These are phyloP conservation scores for Boletus tomentosulus DNA, from an alignment of 768 basidiomycete genomes.

Conservation along the genomic window DNA sequence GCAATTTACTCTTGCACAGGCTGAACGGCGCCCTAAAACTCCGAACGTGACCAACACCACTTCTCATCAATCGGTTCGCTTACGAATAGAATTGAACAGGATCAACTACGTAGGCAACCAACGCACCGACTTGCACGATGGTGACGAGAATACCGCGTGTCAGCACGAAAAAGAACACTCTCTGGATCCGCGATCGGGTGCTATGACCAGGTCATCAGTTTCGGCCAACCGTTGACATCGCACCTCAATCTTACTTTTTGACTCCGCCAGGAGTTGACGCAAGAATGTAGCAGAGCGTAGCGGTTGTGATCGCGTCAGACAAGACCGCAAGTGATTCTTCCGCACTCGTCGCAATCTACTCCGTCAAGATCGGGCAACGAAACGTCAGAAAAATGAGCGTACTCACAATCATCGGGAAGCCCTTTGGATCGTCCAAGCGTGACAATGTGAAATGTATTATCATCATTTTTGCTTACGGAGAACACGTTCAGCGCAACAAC, in stretches of 20 bases:
- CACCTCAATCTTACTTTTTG: neutral
- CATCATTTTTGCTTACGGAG: neutral
- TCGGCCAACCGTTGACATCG: neutral
- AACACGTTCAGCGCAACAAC: neutral
- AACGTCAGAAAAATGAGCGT: neutral
- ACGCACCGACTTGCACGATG: conserved; percentile 4
- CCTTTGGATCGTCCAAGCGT: neutral
- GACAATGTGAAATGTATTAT: neutral
- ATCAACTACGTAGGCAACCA: neutral
- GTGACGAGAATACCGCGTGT: conserved; percentile 16
- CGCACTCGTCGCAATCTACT: neutral
- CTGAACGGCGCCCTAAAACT: conserved; percentile 5
- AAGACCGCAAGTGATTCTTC: conserved; percentile 6
- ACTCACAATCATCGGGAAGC: neutral
- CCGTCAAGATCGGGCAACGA: neutral
- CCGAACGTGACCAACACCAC: neutral
- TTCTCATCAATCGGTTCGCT: neutral
- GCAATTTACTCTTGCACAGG: conserved; percentile 9
- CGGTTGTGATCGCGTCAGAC: conserved; percentile 7
- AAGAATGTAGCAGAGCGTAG: conserved; percentile 9
- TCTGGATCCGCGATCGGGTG: conserved; percentile 4
- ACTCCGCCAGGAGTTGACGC: conserved; percentile 8
- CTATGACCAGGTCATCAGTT: conserved; percentile 1
- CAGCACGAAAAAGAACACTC: conserved; percentile 10
- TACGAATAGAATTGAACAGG: conserved; percentile 8